Evolutionary conservation across 192 early-diverging fungal species (phyloP).

Genomic region (Thamnidium elegans): DNA sequence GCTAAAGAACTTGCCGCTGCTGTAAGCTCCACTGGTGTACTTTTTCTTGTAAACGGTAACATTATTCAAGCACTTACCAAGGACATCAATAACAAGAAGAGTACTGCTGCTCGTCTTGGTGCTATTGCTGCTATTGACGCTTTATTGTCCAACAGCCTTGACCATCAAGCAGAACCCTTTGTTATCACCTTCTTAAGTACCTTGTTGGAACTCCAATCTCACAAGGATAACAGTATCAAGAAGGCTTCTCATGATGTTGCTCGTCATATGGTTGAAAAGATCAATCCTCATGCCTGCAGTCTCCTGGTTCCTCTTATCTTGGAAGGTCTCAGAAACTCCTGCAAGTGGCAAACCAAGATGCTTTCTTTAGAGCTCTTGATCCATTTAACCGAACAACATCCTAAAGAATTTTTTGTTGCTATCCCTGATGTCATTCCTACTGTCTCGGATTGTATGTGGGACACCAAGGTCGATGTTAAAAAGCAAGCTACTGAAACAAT

Average conservation of each 20-base stretch:
- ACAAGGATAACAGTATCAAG: conserved; percentile 48
- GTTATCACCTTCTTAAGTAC: conserved; percentile 59
- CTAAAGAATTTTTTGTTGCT: conserved; percentile 45
- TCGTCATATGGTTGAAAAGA: conserved; percentile 40
- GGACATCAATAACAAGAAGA: conserved; percentile 60
- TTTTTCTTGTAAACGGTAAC: too few species aligned
- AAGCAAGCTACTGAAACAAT: conserved; percentile 63
- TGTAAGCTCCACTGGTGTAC: too few species aligned
- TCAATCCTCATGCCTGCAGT: conserved; percentile 45
- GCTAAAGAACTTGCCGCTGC: too few species aligned
- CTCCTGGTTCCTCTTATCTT: conserved; percentile 63
- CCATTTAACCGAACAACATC: conserved; percentile 43
- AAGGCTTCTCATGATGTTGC: conserved; percentile 44
- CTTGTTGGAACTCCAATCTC: conserved; percentile 60
- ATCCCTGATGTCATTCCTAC: conserved; percentile 68
- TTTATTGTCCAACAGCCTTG: conserved; percentile 43
- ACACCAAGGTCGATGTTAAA: conserved; percentile 74
- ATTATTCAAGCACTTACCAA: too few species aligned
- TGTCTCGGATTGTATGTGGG: conserved; percentile 77
- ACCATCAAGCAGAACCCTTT: conserved; percentile 64
- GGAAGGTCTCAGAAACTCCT: conserved; percentile 66
- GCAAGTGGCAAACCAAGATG: conserved; percentile 74
- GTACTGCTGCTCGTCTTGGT: conserved; percentile 57
- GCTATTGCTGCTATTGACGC: conserved; percentile 57
- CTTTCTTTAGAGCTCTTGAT: conserved; percentile 45